These are phyloP conservation scores for Arthromyces matolae DNA, from an alignment of 768 basidiomycete genomes.

Conservation along the genomic window DNA sequence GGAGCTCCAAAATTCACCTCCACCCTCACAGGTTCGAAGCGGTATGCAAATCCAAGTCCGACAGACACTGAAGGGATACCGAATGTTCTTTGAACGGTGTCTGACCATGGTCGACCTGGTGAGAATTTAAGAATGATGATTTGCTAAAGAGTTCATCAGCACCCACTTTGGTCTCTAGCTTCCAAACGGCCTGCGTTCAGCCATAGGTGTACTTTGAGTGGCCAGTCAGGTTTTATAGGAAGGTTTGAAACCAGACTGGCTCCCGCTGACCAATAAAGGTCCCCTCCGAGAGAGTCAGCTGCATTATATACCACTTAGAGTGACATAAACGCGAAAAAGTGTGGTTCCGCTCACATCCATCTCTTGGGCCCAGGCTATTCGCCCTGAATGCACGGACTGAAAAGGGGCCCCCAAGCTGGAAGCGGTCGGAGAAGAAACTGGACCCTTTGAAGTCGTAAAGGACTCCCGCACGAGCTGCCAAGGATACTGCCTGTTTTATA, in stretches of 20 bases:
- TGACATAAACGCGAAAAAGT: background rate
- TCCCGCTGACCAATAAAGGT: slow-evolving; percentile 76
- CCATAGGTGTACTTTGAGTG: slow-evolving; percentile 76
- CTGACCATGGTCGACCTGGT: slow-evolving; percentile 35
- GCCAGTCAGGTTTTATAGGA: slow-evolving; percentile 76
- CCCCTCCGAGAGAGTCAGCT: slow-evolving; percentile 88
- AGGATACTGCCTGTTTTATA: slow-evolving; percentile 62
- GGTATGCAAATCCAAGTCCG: slow-evolving; percentile 80
- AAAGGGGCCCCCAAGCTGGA: slow-evolving; percentile 90
- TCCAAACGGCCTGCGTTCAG: slow-evolving; percentile 79
- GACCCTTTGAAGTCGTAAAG: slow-evolving; percentile 56
- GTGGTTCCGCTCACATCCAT: slow-evolving; percentile 66
- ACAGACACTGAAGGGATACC: slow-evolving; percentile 68
- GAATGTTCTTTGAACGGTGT: slow-evolving; percentile 39
- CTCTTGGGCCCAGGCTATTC: slow-evolving; percentile 75
- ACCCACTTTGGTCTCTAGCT: slow-evolving; percentile 53
- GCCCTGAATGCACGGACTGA: slow-evolving; percentile 75
- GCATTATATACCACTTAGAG: background rate
- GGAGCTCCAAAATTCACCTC: slow-evolving; percentile 90
- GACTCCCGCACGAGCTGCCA: slow-evolving; percentile 69
- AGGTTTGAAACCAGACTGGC: slow-evolving; percentile 72
- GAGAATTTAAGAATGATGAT: too few relatives aligned
- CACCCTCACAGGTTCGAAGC: slow-evolving; percentile 78
- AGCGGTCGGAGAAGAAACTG: slow-evolving; percentile 76
- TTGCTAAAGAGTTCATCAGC: too few relatives aligned